phyloP scores from a whole-genome alignment of 2,329 filamentous ascomycete genomes.

The Ceratocystis alfenasii region DNA sequence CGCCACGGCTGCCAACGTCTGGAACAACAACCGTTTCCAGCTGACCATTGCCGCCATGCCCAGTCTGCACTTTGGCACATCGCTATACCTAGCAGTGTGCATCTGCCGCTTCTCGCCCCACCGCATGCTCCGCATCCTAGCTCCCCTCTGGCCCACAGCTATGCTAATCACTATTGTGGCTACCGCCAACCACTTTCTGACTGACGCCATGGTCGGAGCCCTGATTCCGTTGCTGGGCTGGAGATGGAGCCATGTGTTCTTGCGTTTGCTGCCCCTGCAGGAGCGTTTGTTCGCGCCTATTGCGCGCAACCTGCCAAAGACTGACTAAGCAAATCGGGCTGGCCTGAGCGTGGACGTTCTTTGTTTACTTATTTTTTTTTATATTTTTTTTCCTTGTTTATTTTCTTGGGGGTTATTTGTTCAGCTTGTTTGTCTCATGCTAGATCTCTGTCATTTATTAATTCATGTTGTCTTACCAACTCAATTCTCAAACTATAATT shows the following conservation, averaged over 20 bases:
- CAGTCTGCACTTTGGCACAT: constrained; percentile 37
- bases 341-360: not conserved
- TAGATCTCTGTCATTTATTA: constrained; percentile 5
- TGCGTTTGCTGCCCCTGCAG: constrained; percentile 27
- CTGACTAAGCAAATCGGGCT: constrained; percentile 12
- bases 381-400: not conserved
- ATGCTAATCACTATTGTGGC: constrained; percentile 35
- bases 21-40: constrained; percentile 37
- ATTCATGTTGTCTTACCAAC: not conserved
- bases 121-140: constrained; percentile 29
- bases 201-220: constrained; percentile 31
- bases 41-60: constrained; percentile 40
- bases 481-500: not conserved
- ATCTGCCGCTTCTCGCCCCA: constrained; percentile 34
- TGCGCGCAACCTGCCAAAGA: constrained; percentile 17
- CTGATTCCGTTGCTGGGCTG: constrained; percentile 30
- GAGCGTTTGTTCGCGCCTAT: constrained; percentile 26
- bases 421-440: not conserved
- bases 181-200: constrained; percentile 33
- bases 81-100: constrained; percentile 30
- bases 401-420: not conserved
- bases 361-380: not conserved
- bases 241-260: constrained; percentile 27
- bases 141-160: constrained; percentile 33
- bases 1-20: constrained; percentile 27